Percentiles rank a stretch among this genome's conserved stretches.
phyloP scores from a whole-genome alignment of 768 basidiomycete genomes.

The Termitomyces sp. region DNA sequence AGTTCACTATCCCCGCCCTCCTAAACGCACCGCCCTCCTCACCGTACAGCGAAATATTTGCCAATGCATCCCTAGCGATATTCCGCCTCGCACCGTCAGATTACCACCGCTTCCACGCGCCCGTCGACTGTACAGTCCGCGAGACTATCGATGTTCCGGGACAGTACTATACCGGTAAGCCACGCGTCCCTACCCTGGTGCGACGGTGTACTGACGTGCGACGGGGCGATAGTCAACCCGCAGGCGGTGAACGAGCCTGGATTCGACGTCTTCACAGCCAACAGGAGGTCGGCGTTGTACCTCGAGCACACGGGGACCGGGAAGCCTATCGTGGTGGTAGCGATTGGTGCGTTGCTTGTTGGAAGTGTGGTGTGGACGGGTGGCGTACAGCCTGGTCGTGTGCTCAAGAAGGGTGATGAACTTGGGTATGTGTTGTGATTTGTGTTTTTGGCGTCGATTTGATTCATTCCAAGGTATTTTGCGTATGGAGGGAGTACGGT shows the following conservation, averaged over 20 bases:
- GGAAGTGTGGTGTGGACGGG: constrained; percentile 69
- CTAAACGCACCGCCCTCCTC: constrained; percentile 43
- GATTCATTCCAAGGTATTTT: constrained; percentile 35
- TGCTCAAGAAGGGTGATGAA: constrained; percentile 62
- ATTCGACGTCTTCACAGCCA: constrained; percentile 64
- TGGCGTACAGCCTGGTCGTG: constrained; percentile 35
- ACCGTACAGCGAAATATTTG: constrained; percentile 36
- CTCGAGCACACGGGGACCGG: constrained; percentile 43
- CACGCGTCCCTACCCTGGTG: background rate
- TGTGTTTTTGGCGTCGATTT: background rate
- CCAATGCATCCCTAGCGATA: constrained; percentile 52
- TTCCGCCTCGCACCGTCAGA: constrained; percentile 79
- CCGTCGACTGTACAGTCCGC: constrained; percentile 52
- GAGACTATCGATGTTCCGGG: constrained; percentile 45
- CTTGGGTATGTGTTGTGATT: constrained; percentile 34
- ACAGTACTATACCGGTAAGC: constrained; percentile 56
- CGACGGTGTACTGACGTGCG: background rate
- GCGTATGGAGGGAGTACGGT: constrained; percentile 79
- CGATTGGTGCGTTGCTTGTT: constrained; percentile 80
- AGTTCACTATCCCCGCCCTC: constrained; percentile 64
- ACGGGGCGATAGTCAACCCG: constrained; percentile 53
- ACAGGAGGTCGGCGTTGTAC: constrained; percentile 53
- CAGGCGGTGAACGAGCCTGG: constrained; percentile 68
- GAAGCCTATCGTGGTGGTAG: constrained; percentile 60
- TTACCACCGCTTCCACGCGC: constrained; percentile 79